phyloP scores from a whole-genome alignment of 352 stramenopile species.

The Thalassiosira exigua region DNA sequence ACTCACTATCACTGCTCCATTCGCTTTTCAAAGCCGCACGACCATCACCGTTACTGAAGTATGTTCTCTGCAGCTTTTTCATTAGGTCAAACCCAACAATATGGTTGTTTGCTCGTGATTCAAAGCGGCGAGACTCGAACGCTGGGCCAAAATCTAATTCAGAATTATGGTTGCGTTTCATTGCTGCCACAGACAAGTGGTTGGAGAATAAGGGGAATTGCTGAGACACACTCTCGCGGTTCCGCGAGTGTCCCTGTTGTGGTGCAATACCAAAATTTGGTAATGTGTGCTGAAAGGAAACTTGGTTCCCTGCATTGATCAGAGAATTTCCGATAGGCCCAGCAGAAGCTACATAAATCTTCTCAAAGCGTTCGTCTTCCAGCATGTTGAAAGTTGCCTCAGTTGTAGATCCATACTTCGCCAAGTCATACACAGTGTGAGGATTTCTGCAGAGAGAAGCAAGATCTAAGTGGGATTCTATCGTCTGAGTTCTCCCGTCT shows the following conservation, averaged over 20 bases:
- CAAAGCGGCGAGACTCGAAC: too few species aligned
- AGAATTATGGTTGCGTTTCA: conserved; percentile 2
- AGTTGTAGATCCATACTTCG: too few species aligned
- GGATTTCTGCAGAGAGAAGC: background rate
- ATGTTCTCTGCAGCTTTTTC: conserved; percentile 16
- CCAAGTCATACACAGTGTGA: background rate
- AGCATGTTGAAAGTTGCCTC: too few species aligned
- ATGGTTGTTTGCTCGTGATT: too few species aligned
- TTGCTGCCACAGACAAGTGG: background rate
- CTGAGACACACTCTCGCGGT: too few species aligned
- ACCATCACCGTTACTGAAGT: conserved; percentile 4
- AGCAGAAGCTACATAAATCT: too few species aligned
- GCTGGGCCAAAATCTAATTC: background rate
- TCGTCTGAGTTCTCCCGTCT: too few species aligned
- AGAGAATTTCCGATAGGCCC: too few species aligned
- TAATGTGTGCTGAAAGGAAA: conserved; percentile 3
- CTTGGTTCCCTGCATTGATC: background rate
- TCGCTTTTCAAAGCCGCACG: conserved; percentile 25
- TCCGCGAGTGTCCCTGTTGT: too few species aligned
- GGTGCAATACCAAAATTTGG: conserved; percentile 21
- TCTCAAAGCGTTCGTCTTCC: too few species aligned
- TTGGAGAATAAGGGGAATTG: too few species aligned
- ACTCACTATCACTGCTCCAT: conserved; percentile 30
- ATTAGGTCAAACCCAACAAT: conserved; percentile 13
- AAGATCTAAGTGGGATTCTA: conserved; percentile 3